Percentiles rank a stretch among this genome's conserved stretches.
Evolutionary conservation across 2,329 filamentous ascomycete species (phyloP).

Genomic region (Calycina marina): DNA sequence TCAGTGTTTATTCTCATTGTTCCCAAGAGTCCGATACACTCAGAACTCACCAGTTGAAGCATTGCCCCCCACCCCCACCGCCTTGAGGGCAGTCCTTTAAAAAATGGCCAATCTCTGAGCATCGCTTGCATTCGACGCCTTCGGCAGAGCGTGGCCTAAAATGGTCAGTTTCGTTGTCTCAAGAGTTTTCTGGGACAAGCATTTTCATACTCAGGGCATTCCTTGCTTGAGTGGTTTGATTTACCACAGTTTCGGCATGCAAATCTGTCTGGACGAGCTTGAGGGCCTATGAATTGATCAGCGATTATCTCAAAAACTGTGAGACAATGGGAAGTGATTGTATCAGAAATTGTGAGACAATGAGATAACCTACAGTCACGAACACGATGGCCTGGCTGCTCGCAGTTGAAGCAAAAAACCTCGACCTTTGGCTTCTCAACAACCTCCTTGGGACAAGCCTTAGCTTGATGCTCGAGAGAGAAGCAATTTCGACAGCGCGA

Average conservation of each 20-base stretch:
- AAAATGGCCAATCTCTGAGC: slow-evolving; percentile 41
- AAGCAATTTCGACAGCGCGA: slow-evolving; percentile 33
- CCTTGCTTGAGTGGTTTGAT: slow-evolving; percentile 21
- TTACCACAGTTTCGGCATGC: slow-evolving; percentile 54
- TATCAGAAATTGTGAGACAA: background rate
- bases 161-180: too few species aligned
- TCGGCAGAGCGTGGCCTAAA: slow-evolving; percentile 45
- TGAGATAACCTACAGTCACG: slow-evolving; percentile 52
- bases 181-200: too few species aligned
- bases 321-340: background rate
- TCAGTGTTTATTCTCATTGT: too few species aligned
- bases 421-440: slow-evolving; percentile 29
- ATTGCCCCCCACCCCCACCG: slow-evolving; percentile 35
- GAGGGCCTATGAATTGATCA: slow-evolving; percentile 28
- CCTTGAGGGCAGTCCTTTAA: slow-evolving; percentile 49
- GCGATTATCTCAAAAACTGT: background rate
- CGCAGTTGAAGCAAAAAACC: slow-evolving; percentile 52
- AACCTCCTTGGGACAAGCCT: slow-evolving; percentile 44
- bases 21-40: slow-evolving; percentile 48
- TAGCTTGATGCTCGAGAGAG: slow-evolving; percentile 40
- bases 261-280: slow-evolving; percentile 46
- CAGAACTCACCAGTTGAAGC: slow-evolving; percentile 31
- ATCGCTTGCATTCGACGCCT: slow-evolving; percentile 22
- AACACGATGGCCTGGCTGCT: slow-evolving; percentile 46
- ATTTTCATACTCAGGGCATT: too few species aligned